These are phyloP conservation scores for Coprinellus micaceus DNA, from an alignment of 768 basidiomycete species.

Conservation along the genomic window DNA sequence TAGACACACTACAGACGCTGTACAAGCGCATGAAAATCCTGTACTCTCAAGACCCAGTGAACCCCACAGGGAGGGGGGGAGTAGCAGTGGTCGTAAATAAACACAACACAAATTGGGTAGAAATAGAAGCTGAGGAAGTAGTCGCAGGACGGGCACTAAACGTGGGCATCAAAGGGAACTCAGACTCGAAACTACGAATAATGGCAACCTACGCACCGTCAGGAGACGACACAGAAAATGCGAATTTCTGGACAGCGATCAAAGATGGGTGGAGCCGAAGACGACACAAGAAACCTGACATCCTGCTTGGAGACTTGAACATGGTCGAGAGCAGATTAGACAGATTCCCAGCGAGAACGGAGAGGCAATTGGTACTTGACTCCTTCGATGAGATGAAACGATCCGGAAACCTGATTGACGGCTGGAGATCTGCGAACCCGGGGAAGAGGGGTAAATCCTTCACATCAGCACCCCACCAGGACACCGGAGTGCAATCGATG, in stretches of 20 bases:
- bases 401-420: constrained; percentile 18
- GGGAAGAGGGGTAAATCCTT: constrained; percentile 12
- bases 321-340: constrained; percentile 33
- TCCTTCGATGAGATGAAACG: constrained; percentile 18
- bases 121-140: constrained; percentile 11
- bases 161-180: constrained; percentile 15
- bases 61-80: constrained; percentile 20
- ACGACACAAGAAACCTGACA: constrained; percentile 20
- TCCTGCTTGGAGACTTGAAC: constrained; percentile 42
- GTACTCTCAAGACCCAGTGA: not conserved
- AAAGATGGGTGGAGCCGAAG: constrained; percentile 5
- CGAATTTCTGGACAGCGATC: constrained; percentile 26
- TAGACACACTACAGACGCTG: not conserved
- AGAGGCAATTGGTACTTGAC: not conserved
- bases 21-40: not conserved
- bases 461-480: constrained; percentile 20
- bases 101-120: constrained; percentile 14
- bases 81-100: constrained; percentile 35
- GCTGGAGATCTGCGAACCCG: constrained; percentile 25
- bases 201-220: constrained; percentile 34
- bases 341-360: constrained; percentile 21
- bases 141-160: constrained; percentile 26
- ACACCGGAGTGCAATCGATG: not conserved
- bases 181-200: constrained; percentile 15
- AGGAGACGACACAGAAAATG: constrained; percentile 26